Percentiles rank a stretch among this genome's conserved stretches.
Evolutionary conservation across 352 stramenopile species (phyloP).

Genomic region (Phytophthora tubulina): DNA sequence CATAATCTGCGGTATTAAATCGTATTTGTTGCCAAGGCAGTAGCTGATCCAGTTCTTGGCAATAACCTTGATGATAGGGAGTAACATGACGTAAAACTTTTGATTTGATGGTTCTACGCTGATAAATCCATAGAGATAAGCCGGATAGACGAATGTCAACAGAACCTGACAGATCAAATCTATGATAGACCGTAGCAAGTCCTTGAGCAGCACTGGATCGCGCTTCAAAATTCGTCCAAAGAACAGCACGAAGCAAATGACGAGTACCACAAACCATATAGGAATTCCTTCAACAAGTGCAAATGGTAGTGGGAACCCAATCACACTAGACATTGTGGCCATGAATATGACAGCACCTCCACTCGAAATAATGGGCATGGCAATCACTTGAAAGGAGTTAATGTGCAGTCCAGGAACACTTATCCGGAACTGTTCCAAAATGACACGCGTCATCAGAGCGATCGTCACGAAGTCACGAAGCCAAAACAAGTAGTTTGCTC

Average conservation of each 20-base stretch:
- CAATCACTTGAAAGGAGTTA: slow-evolving; percentile 6
- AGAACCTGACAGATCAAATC: slow-evolving; percentile 41
- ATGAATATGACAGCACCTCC: slow-evolving; percentile 5
- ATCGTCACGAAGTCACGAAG: slow-evolving; percentile 24
- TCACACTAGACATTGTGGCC: slow-evolving; percentile 2
- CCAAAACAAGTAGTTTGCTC: slow-evolving; percentile 47
- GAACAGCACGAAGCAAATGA: slow-evolving; percentile 14
- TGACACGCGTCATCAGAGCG: slow-evolving; percentile 11
- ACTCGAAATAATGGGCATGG: slow-evolving; percentile 14
- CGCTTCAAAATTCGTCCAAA: slow-evolving; percentile 12
- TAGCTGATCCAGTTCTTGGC: slow-evolving; percentile 51
- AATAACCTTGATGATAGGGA: slow-evolving; percentile 46
- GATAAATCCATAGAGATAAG: slow-evolving; percentile 19
- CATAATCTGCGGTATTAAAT: slow-evolving; percentile 55
- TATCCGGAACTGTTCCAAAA: slow-evolving; percentile 15
- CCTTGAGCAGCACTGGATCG: slow-evolving; percentile 5
- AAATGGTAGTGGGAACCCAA: slow-evolving; percentile 10
- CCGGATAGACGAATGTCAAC: slow-evolving; percentile 38
- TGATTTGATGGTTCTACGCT: slow-evolving; percentile 48
- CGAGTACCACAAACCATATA: slow-evolving; percentile 11
- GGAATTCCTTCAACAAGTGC: slow-evolving; percentile 12
- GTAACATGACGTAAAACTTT: slow-evolving; percentile 23
- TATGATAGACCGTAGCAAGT: slow-evolving; percentile 6
- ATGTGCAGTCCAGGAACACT: not conserved
- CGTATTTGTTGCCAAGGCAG: slow-evolving; percentile 34